These are phyloP conservation scores for Cercospora zeina DNA, from an alignment of 2,329 filamentous ascomycete genomes.

Conservation along the genomic window DNA sequence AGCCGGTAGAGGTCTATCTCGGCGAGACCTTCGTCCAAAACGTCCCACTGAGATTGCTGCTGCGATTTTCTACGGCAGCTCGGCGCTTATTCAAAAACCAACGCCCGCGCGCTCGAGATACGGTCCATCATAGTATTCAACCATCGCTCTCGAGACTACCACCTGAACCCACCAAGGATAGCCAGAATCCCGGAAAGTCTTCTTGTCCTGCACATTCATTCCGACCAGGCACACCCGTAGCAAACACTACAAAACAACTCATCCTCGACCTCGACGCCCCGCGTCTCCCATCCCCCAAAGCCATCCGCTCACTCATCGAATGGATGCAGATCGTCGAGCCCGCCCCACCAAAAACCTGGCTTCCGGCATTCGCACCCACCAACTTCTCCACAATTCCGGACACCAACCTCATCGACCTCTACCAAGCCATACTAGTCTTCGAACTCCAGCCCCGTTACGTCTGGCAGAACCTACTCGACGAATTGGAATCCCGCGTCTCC, in stretches of 20 bases:
- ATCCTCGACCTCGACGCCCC: slow-evolving; percentile 6
- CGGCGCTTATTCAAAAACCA: slow-evolving; percentile 7
- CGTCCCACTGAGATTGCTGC: slow-evolving; percentile 17
- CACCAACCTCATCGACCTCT: slow-evolving; percentile 12
- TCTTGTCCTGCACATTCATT: not conserved
- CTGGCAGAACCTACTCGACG: not conserved
- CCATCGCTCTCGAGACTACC: not conserved
- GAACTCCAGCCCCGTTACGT: not conserved
- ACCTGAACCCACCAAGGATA: not conserved
- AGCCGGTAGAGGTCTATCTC: slow-evolving; percentile 21
- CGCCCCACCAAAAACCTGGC: not conserved
- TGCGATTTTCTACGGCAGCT: slow-evolving; percentile 21
- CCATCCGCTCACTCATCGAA: not conserved
- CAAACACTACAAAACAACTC: not conserved
- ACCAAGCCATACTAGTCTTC: slow-evolving; percentile 5
- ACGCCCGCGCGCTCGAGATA: not conserved
- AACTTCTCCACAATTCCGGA: not conserved
- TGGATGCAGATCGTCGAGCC: slow-evolving; percentile 15
- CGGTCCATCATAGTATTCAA: not conserved
- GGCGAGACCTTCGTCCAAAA: slow-evolving; percentile 19
- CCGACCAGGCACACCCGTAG: not conserved
- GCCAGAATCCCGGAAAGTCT: not conserved
- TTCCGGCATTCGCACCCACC: slow-evolving; percentile 8
- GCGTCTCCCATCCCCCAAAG: slow-evolving; percentile 4
- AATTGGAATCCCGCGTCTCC: slow-evolving; percentile 3